A percentile compares a stretch with the other conserved stretches of the same genome.
Conservation (phyloP, 2,329 filamentous ascomycete species). For the Fusarium nelsonii region DNA sequence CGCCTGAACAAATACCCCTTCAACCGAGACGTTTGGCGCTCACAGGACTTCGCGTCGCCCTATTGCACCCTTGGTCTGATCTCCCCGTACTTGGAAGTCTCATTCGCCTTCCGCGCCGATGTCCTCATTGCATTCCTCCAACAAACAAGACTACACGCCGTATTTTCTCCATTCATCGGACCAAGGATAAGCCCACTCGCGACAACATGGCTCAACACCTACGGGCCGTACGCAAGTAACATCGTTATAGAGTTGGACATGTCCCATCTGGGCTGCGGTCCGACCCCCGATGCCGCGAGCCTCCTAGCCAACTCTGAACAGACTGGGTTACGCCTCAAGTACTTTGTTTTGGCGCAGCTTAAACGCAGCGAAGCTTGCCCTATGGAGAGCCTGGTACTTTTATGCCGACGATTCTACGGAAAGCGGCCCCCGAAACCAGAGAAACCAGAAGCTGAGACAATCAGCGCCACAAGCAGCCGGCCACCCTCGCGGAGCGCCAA, state of each 20-base stretch:
- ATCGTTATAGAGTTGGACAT: constrained; percentile 59
- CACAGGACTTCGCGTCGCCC: constrained; percentile 51
- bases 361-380: constrained; percentile 38
- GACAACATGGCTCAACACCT: constrained; percentile 52
- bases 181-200: constrained; percentile 52
- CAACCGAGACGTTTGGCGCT: constrained; percentile 52
- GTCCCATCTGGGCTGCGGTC: constrained; percentile 53
- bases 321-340: constrained; percentile 46
- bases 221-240: constrained; percentile 53
- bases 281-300: constrained; percentile 36
- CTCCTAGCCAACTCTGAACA: constrained; percentile 44
- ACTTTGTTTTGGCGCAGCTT: constrained; percentile 49
- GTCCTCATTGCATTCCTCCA: constrained; percentile 54
- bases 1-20: constrained; percentile 49
- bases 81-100: constrained; percentile 48
- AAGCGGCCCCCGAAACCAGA: constrained; percentile 5
- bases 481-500: constrained; percentile 18
- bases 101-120: constrained; percentile 54
- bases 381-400: constrained; percentile 50
- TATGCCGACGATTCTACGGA: constrained; percentile 54
- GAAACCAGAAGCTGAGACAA: background rate
- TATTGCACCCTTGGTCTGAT: constrained; percentile 44
- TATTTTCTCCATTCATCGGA: constrained; percentile 55
- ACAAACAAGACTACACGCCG: constrained; percentile 54
- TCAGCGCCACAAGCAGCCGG: constrained; percentile 25